Evolutionary conservation across 73 alveolate species (phyloP).

Genomic region (Stentor coeruleus): DNA sequence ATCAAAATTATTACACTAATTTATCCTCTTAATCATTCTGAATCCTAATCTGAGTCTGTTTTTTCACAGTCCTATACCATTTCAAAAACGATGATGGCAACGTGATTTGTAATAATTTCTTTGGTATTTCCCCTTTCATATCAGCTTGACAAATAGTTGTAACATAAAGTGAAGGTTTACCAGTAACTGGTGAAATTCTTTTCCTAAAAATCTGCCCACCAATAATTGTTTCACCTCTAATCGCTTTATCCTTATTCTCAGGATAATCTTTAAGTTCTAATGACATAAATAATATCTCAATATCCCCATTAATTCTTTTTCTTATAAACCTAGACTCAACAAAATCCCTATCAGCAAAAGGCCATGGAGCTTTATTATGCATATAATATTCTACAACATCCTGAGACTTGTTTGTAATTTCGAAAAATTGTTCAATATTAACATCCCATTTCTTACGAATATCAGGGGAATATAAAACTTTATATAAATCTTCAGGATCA

Average conservation of each 20-base stretch:
- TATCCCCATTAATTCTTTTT: background rate
- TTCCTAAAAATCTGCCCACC: constrained; percentile 20
- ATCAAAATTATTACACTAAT: no score
- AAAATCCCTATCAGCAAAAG: constrained; percentile 19
- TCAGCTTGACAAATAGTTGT: constrained; percentile 13
- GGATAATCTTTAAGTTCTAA: background rate
- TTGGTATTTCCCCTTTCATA: constrained; percentile 10
- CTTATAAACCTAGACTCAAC: constrained; percentile 7
- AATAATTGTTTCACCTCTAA: background rate
- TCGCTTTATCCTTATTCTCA: background rate
- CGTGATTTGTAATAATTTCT: background rate
- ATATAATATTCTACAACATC: constrained; percentile 15
- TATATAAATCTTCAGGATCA: constrained; percentile 17
- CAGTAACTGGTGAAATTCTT: no score
- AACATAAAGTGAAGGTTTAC: background rate
- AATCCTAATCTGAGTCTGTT: no score
- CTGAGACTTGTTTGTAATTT: background rate
- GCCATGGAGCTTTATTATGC: constrained; percentile 26
- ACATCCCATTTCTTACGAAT: constrained; percentile 2
- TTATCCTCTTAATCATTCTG: no score
- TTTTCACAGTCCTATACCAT: constrained; percentile 10
- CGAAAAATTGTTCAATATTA: background rate
- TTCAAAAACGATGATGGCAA: background rate
- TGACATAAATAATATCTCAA: background rate
- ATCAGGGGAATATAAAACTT: background rate